Evolutionary conservation across 768 basidiomycete species (phyloP).

Genomic region (Pulveroboletus sp.): DNA sequence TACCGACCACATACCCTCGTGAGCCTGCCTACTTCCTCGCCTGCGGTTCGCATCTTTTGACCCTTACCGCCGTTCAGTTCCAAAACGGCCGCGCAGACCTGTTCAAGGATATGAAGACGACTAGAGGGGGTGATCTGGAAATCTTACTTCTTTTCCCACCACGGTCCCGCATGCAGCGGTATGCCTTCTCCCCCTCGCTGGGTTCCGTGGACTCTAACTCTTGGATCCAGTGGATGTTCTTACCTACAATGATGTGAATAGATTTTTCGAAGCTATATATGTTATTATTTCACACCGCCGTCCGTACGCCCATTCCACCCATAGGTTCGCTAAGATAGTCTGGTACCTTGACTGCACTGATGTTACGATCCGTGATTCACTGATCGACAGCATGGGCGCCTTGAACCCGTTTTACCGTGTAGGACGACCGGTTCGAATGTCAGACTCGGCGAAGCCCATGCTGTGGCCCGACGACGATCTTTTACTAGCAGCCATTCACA

Average conservation of each 20-base stretch:
- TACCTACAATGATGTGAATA: slow-evolving; percentile 5
- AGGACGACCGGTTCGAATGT: too few species aligned
- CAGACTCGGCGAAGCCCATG: too few species aligned
- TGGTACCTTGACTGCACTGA: too few species aligned
- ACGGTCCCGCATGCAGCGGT: slow-evolving; percentile 7
- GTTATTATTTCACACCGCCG: slow-evolving; percentile 6
- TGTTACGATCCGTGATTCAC: too few species aligned
- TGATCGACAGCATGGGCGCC: too few species aligned
- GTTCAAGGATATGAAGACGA: slow-evolving; percentile 76
- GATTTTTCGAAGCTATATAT: slow-evolving; percentile 1
- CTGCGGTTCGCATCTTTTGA: slow-evolving; percentile 1
- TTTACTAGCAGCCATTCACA: too few species aligned
- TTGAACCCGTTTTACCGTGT: too few species aligned
- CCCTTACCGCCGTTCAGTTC: slow-evolving; percentile 42
- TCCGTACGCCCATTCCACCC: too few species aligned
- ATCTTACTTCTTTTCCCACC: neutral
- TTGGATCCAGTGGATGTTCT: neutral
- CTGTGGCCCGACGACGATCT: too few species aligned
- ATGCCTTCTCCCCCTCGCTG: neutral
- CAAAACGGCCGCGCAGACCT: slow-evolving; percentile 63
- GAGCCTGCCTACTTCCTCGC: slow-evolving; percentile 28
- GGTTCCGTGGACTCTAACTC: neutral
- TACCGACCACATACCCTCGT: slow-evolving; percentile 81
- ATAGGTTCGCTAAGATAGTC: too few species aligned
- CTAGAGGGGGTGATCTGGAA: slow-evolving; percentile 8